Evolutionary conservation across 805 yeast species (phyloP).

Genomic region (Metschnikowia koreensis): DNA sequence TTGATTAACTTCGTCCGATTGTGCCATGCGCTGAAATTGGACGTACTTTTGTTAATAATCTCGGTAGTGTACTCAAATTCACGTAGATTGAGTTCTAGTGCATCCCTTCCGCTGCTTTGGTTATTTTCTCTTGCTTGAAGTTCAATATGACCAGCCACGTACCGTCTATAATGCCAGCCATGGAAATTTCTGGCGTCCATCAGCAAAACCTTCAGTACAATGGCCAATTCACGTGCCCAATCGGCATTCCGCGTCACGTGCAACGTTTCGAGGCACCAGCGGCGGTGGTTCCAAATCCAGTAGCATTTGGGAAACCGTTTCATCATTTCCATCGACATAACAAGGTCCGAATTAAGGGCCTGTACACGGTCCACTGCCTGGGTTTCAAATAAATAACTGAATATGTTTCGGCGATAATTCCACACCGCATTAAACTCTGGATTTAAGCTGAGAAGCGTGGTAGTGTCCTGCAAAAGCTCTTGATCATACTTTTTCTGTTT

Average conservation of each 20-base stretch:
- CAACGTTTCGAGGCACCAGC: slow-evolving; percentile 62
- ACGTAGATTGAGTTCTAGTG: slow-evolving; percentile 31
- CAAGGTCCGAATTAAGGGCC: slow-evolving; percentile 54
- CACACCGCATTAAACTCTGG: slow-evolving; percentile 89
- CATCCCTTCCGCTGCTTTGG: background rate
- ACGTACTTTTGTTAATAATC: slow-evolving; percentile 77
- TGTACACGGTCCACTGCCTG: slow-evolving; percentile 7
- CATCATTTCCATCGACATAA: slow-evolving; percentile 56
- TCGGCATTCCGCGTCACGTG: slow-evolving; percentile 49
- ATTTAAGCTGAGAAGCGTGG: slow-evolving; percentile 57
- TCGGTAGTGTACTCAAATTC: slow-evolving; percentile 78
- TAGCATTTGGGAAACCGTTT: slow-evolving; percentile 80
- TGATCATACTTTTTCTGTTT: slow-evolving; percentile 18
- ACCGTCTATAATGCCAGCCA: slow-evolving; percentile 93
- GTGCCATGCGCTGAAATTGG: slow-evolving; percentile 97
- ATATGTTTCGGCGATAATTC: slow-evolving; percentile 82
- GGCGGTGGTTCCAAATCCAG: slow-evolving; percentile 95
- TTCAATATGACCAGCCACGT: slow-evolving; percentile 50
- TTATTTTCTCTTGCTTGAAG: slow-evolving; percentile 1
- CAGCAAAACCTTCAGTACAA: slow-evolving; percentile 66
- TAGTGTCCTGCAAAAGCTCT: slow-evolving; percentile 51
- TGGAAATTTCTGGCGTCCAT: slow-evolving; percentile 85
- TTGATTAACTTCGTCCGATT: slow-evolving; percentile 73
- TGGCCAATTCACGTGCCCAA: slow-evolving; percentile 69
- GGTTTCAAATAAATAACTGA: slow-evolving; percentile 32